phyloP scores from a whole-genome alignment of 305 asterid genomes.

The Ajuga reptans region DNA sequence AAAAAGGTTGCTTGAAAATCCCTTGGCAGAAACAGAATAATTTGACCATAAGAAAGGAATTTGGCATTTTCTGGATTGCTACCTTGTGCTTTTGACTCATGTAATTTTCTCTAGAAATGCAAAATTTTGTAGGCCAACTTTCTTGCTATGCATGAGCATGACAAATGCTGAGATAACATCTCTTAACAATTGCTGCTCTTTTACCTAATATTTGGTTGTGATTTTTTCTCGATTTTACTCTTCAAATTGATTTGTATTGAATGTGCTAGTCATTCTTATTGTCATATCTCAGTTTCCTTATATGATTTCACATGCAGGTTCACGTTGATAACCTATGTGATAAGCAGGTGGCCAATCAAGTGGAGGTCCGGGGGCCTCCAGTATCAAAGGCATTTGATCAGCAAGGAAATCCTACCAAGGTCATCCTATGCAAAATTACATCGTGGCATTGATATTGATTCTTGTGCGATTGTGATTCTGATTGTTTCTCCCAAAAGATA shows the following conservation, averaged over 20 bases:
- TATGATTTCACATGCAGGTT: slow-evolving; percentile 41
- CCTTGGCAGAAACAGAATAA: background rate
- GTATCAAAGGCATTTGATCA: slow-evolving; percentile 75
- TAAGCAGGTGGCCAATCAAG: slow-evolving; percentile 66
- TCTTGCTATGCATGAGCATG: background rate
- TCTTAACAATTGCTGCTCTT: background rate
- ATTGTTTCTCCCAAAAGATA: too few species aligned
- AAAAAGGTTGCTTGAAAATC: background rate
- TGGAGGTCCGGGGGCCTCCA: slow-evolving; percentile 94
- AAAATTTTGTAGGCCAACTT: background rate
- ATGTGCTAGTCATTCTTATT: background rate
- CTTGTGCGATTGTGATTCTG: too few species aligned
- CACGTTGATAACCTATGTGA: slow-evolving; percentile 43
- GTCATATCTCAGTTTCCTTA: slow-evolving; percentile 10
- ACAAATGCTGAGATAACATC: background rate
- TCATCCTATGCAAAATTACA: slow-evolving; percentile 16
- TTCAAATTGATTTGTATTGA: slow-evolving; percentile 7
- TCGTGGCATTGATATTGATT: too few species aligned
- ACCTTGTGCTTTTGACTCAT: background rate
- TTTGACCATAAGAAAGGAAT: background rate
- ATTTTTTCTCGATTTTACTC: background rate
- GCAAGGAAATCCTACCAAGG: slow-evolving; percentile 94
- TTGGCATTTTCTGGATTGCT: background rate
- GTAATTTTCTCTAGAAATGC: background rate
- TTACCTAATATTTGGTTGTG: slow-evolving; percentile 9